Evolutionary conservation across 2,329 filamentous ascomycete species (phyloP).

Genomic region (Aspergillus persii): DNA sequence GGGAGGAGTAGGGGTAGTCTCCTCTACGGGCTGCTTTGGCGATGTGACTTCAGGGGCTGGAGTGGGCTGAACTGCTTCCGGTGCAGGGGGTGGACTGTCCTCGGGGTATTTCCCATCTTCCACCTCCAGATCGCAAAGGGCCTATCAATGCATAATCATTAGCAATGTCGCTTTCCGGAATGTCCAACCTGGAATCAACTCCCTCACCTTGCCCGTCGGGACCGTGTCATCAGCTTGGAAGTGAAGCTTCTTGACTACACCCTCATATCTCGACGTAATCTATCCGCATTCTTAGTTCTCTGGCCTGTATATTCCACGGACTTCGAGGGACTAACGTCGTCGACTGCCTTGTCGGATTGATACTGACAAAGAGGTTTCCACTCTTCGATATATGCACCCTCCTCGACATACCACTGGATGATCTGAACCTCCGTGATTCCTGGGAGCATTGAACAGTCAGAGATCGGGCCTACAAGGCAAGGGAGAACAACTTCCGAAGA

Average conservation of each 20-base stretch:
- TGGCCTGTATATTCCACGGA: neutral
- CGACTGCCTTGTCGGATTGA: slow-evolving; percentile 89
- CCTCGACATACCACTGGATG: slow-evolving; percentile 99
- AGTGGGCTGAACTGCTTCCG: slow-evolving; percentile 22
- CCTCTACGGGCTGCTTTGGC: slow-evolving; percentile 17
- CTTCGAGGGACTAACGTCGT: slow-evolving; percentile 47
- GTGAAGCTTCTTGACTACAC: slow-evolving; percentile 92
- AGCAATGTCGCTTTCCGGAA: slow-evolving; percentile 4
- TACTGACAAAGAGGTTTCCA: slow-evolving; percentile 98
- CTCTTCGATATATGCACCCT: slow-evolving; percentile 91
- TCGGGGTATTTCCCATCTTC: slow-evolving; percentile 69
- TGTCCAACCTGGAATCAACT: neutral
- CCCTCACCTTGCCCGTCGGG: slow-evolving; percentile 70
- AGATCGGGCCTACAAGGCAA: slow-evolving; percentile 6
- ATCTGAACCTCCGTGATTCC: slow-evolving; percentile 98
- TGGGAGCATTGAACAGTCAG: slow-evolving; percentile 38
- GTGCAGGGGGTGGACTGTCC: slow-evolving; percentile 42
- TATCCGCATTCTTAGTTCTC: slow-evolving; percentile 50
- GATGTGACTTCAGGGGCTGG: slow-evolving; percentile 15
- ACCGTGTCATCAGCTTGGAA: slow-evolving; percentile 97
- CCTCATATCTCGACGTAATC: slow-evolving; percentile 94
- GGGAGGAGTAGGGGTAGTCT: slow-evolving; percentile 4
- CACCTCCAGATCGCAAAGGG: slow-evolving; percentile 92
- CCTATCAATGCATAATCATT: slow-evolving; percentile 47
- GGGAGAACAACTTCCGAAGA: neutral